Evolutionary conservation across 352 stramenopile species (phyloP).

Genomic region (Globisporangium emineosum): DNA sequence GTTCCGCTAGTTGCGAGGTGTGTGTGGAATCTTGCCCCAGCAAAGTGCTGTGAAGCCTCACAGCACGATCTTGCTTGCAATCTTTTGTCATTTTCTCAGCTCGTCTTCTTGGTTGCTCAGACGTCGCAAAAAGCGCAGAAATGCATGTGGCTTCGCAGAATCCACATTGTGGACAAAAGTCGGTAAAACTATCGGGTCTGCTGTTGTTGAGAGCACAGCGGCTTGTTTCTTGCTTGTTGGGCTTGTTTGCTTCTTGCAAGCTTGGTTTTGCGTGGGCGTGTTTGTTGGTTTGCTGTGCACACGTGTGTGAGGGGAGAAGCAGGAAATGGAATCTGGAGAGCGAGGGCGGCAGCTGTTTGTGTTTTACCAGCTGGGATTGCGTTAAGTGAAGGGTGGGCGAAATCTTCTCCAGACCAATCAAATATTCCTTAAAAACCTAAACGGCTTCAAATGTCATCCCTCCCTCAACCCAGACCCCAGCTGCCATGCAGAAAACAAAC

Average conservation of each 20-base stretch:
- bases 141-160: not conserved
- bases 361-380: conserved; percentile 9
- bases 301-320: not conserved
- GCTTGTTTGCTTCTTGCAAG: not conserved
- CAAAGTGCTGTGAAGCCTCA: too few species aligned
- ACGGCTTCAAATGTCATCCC: not conserved
- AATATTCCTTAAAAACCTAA: not conserved
- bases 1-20: too few species aligned
- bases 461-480: conserved; percentile 8
- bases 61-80: not conserved
- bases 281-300: not conserved
- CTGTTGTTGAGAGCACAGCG: not conserved
- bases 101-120: not conserved
- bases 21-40: too few species aligned
- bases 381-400: conserved; percentile 7
- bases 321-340: conserved; percentile 11
- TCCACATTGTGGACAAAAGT: not conserved
- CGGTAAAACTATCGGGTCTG: not conserved
- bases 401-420: not conserved
- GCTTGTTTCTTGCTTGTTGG: not conserved
- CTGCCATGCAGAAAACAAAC: conserved; percentile 7
- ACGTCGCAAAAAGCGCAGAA: not conserved
- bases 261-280: not conserved
- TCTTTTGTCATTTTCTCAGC: not conserved
- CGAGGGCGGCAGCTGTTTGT: conserved; percentile 11